Evolutionary conservation across 2,329 filamentous ascomycete species (phyloP), one percentile per base, ranked within the genome.

Genomic region (Calycina marina): DNA sequence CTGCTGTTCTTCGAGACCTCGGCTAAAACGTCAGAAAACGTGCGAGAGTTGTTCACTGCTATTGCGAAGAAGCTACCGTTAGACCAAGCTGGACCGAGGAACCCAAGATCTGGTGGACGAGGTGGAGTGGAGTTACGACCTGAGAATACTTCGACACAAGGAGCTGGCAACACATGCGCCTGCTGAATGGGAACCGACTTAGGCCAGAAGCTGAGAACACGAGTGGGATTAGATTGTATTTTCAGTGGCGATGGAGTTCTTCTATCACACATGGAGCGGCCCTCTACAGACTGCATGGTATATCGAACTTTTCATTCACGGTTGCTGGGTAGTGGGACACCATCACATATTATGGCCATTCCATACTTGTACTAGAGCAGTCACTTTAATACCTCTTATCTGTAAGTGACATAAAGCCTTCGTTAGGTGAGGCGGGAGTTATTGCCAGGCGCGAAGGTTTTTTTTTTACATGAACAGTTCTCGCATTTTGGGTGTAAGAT

Each of bases 1-100:
- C 72, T 98, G 4, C 69, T 98, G 33, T 98, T 98, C 68, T 98
- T 98, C 57, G 90, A 98, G 60, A 98, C 90, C 3, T 94, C 86
- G 8, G 90, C 90, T 44, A 98, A 98, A 69, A 93, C 88, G 22
- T 80, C 85, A 36, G 85, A 93, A 61, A 98, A 98, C 50, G 90
- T 98, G 34, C 73, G 77, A 51, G 90, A 96, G 48, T 68, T 98
- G 32, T 98, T 98, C 61, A 94, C 88, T 25, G 85, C 85, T 37
- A 96, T 98, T 54, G 90, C 90, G 40, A 93, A 88, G 77, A 96
- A 93, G 62, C 68, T 98, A 44, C 90, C 90, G 18, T 76, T 96
- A 47, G 90, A 98, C 54, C 90, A 96, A 60, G 86, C 77, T 31
- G 88, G 86, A n/a, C 84, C 88, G 41, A 74, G 88, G 55, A 86